Percentiles rank a stretch among this genome's conserved stretches.
phyloP scores from a whole-genome alignment of 2,329 filamentous ascomycete species.

The Fusarium heterosporum region DNA sequence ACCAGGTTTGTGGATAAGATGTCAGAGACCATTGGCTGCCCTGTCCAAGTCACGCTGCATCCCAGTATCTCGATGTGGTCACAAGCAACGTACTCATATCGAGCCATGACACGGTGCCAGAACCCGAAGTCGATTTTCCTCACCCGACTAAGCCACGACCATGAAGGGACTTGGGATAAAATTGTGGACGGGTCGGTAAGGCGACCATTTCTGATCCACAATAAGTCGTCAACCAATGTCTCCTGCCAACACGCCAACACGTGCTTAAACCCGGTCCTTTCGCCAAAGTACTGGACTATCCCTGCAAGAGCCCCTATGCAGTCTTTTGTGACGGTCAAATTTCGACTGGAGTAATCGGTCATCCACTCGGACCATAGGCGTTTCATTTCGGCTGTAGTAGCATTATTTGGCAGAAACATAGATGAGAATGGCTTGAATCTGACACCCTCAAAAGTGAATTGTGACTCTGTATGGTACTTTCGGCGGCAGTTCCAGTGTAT shows the following conservation, averaged over 20 bases:
- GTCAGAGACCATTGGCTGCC: not conserved
- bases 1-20: not conserved
- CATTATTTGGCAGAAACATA: not conserved
- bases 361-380: slow-evolving; percentile 18
- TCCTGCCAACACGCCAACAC: slow-evolving; percentile 13
- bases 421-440: not conserved
- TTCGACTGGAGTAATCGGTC: slow-evolving; percentile 8
- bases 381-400: not conserved
- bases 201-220: slow-evolving; percentile 3
- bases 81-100: not conserved
- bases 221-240: slow-evolving; percentile 2
- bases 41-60: not conserved
- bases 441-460: not conserved
- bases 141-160: slow-evolving; percentile 20
- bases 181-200: not conserved
- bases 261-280: not conserved
- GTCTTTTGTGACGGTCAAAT: slow-evolving; percentile 7
- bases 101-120: not conserved
- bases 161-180: slow-evolving; percentile 1
- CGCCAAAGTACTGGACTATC: slow-evolving; percentile 5
- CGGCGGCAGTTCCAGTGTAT: slow-evolving; percentile 19
- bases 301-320: slow-evolving; percentile 4
- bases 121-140: not conserved
- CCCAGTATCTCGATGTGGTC: not conserved
- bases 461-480: slow-evolving; percentile 6